Evolutionary conservation across 306 rosid genomes (phyloP), one percentile per base, ranked within the genome.

Genomic region (Mimosa pudica): DNA sequence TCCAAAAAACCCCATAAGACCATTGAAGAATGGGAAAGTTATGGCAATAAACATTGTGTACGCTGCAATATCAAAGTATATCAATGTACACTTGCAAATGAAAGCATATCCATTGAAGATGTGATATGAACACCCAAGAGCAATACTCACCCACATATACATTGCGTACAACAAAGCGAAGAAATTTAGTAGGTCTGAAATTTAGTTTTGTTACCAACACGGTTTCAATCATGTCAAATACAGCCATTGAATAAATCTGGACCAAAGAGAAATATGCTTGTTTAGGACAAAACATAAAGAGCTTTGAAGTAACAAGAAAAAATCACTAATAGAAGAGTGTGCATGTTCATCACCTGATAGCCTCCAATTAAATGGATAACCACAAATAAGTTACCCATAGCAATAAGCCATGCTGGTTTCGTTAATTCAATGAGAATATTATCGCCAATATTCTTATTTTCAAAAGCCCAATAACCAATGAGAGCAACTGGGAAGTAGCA

Each of bases 401-500:
- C 97, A 57, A 94, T 88, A 10, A 92, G 93, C 97, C 97, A 94
- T 2, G 41, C 30, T 5, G 98, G 98, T 74, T 87, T 89, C 49
- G 89, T 2, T 2, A 92, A 72, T 4, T 95, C 55, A 42, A 89
- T 16, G 72, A 94, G 97, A 70, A 94, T 91, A 69, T 94, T 85
- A 46, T 81, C 85, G 0, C 74, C 18, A 0, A 71, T 18, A 16
- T 91, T 86, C 0, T 1, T 0, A 75, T 94, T 94, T 5, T 97
- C 98, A 84, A 87, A 91, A 8, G 89, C 61, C 84, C 85, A 90
- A 62, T 74, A 94, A 30, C 98, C 98, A 48, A 94, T 52, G 20
- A 92, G 30, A 77, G 97, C 94, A 77, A 92, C 98, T 8, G 98
- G 98, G 79, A 94, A 92, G 84, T 94, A 94, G 70, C 98, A 94